phyloP scores from a whole-genome alignment of 2,329 filamentous ascomycete genomes.

The Colletotrichum orchidophilum region DNA sequence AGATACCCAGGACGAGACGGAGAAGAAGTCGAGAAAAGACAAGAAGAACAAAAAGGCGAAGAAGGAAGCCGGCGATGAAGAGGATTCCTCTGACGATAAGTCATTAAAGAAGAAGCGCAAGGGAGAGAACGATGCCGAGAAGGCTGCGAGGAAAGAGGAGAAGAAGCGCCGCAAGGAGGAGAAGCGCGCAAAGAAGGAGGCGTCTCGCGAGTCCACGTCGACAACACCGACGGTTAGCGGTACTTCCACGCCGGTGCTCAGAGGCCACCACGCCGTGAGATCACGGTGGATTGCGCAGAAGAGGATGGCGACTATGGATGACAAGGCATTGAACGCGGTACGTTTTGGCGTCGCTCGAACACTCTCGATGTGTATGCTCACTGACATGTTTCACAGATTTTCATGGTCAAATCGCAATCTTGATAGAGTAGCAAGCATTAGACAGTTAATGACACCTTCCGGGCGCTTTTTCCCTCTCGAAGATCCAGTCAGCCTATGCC shows the following conservation, averaged over 20 bases:
- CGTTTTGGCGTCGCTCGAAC: slow-evolving; percentile 35
- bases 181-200: slow-evolving; percentile 51
- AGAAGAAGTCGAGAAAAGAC: slow-evolving; percentile 39
- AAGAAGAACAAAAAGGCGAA: slow-evolving; percentile 40
- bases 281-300: slow-evolving; percentile 90
- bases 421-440: slow-evolving; percentile 7
- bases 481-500: background rate
- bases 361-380: background rate
- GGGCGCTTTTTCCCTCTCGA: background rate
- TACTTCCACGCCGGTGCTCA: slow-evolving; percentile 53
- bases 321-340: slow-evolving; percentile 87
- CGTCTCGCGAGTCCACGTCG: slow-evolving; percentile 33
- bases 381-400: slow-evolving; percentile 60
- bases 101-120: slow-evolving; percentile 45
- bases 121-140: slow-evolving; percentile 44
- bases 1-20: slow-evolving; percentile 38
- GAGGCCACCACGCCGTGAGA: slow-evolving; percentile 77
- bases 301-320: slow-evolving; percentile 82
- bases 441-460: background rate
- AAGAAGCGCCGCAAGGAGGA: slow-evolving; percentile 54
- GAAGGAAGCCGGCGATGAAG: slow-evolving; percentile 46
- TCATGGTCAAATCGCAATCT: slow-evolving; percentile 68
- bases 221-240: slow-evolving; percentile 53
- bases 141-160: slow-evolving; percentile 61
- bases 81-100: slow-evolving; percentile 32